These are phyloP conservation scores for Mycosphaerelloides madeirae DNA, from an alignment of 2,329 filamentous ascomycete genomes.

Conservation along the genomic window DNA sequence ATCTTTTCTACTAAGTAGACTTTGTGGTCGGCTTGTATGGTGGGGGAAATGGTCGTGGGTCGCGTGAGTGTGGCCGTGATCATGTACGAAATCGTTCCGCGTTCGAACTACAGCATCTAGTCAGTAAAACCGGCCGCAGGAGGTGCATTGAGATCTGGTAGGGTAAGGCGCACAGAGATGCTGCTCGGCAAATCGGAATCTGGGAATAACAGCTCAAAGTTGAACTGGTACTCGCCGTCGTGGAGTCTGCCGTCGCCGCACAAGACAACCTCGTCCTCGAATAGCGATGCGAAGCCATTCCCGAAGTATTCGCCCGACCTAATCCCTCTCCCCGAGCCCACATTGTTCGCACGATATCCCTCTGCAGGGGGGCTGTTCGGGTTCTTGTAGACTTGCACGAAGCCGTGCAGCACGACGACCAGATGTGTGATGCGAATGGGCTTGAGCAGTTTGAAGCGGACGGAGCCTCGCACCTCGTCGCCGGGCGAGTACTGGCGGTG, in stretches of 20 bases:
- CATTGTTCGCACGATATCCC: constrained; percentile 44
- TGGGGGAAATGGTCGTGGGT: constrained; percentile 79
- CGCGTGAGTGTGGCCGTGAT: constrained; percentile 85
- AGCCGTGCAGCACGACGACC: constrained; percentile 71
- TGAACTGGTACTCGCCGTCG: constrained; percentile 72
- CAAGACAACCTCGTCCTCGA: constrained; percentile 75
- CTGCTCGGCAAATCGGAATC: constrained; percentile 74
- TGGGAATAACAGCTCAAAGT: constrained; percentile 69
- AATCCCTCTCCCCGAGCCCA: constrained; percentile 52
- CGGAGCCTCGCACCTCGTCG: constrained; percentile 67
- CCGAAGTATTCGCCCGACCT: constrained; percentile 58
- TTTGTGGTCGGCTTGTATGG: constrained; percentile 73
- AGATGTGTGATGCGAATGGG: constrained; percentile 74
- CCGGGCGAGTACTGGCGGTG: constrained; percentile 72
- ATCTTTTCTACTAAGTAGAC: constrained; percentile 75
- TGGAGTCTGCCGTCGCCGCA: constrained; percentile 73
- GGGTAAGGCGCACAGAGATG: constrained; percentile 68
- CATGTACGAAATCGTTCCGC: constrained; percentile 87
- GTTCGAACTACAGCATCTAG: constrained; percentile 70
- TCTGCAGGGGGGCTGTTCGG: constrained; percentile 56
- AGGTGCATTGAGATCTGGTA: not conserved
- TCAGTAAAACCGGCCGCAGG: not conserved
- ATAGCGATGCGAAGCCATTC: constrained; percentile 74
- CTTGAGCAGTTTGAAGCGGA: constrained; percentile 68
- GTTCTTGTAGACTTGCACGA: constrained; percentile 72